These are phyloP conservation scores for Mycena floridula DNA, from an alignment of 768 basidiomycete genomes.

Conservation along the genomic window DNA sequence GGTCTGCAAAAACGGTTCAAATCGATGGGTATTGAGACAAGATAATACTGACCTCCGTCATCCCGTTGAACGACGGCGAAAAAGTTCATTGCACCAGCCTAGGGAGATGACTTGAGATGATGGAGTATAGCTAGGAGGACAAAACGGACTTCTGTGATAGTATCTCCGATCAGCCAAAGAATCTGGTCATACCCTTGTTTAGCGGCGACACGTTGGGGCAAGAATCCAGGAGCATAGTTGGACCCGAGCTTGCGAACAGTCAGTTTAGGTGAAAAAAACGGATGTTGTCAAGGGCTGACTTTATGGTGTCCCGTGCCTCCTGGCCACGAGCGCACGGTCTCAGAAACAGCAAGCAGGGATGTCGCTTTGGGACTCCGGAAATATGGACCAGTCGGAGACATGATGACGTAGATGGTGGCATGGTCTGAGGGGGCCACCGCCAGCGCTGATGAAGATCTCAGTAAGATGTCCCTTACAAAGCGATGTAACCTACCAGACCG, in stretches of 20 bases:
- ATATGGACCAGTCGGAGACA: slow-evolving; percentile 70
- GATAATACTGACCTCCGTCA: slow-evolving; percentile 41
- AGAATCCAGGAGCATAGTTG: slow-evolving; percentile 33
- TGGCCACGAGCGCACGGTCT: slow-evolving; percentile 42
- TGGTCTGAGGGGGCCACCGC: slow-evolving; percentile 58
- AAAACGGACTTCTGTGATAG: no score
- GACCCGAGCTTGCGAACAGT: no score
- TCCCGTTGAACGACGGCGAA: slow-evolving; percentile 58
- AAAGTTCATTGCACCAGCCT: slow-evolving; percentile 79
- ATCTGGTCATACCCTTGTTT: slow-evolving; percentile 51
- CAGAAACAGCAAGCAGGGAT: slow-evolving; percentile 29
- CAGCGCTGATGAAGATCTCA: no score
- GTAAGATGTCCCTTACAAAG: no score
- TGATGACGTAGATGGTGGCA: slow-evolving; percentile 69
- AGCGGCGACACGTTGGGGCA: slow-evolving; percentile 42
- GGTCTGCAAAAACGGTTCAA: no score
- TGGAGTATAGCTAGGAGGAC: no score
- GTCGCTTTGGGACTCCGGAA: slow-evolving; percentile 58
- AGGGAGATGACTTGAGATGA: slow-evolving; percentile 36
- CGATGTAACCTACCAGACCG: slow-evolving; percentile 26
- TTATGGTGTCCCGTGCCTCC: slow-evolving; percentile 78
- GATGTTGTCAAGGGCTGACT: no score
- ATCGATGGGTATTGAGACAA: no score
- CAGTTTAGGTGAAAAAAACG: no score
- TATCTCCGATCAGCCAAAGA: slow-evolving; percentile 49